phyloP scores from a whole-genome alignment of 345 rosid species.

The Laguncularia racemosa region DNA sequence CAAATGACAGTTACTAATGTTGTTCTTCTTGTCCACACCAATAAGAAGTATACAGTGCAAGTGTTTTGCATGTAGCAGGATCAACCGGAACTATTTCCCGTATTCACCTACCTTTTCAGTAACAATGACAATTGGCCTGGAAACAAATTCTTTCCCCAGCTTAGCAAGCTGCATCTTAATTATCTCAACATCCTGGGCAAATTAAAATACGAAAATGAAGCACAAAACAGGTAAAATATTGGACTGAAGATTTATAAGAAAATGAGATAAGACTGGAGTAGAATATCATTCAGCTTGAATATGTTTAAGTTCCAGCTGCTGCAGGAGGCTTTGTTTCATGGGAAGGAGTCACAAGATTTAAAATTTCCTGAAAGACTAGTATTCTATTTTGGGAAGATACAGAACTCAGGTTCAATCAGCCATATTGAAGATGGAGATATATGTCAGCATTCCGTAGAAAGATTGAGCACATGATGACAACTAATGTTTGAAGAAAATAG shows the following conservation, averaged over 20 bases:
- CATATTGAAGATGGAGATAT: too few relatives aligned
- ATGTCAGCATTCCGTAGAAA: too few relatives aligned
- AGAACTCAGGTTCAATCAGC: too few relatives aligned
- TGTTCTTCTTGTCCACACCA: too few relatives aligned
- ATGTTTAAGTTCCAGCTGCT: too few relatives aligned
- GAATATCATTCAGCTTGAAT: too few relatives aligned
- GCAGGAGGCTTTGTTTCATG: too few relatives aligned
- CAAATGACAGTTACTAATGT: too few relatives aligned
- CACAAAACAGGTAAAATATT: neutral
- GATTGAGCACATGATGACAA: too few relatives aligned
- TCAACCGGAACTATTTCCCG: neutral
- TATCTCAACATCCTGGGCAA: constrained; percentile 48
- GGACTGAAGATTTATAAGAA: neutral
- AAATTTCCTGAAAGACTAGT: too few relatives aligned
- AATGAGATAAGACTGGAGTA: neutral
- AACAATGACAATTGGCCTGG: constrained; percentile 47
- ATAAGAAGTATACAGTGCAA: neutral
- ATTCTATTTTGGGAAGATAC: too few relatives aligned
- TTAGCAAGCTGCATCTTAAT: constrained; percentile 36
- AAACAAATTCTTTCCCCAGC: constrained; percentile 35
- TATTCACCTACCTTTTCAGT: constrained; percentile 61
- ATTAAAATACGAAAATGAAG: neutral
- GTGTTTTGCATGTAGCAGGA: neutral
- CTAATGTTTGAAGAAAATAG: neutral
- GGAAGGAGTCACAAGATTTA: too few relatives aligned